These are phyloP conservation scores for Pseudogymnoascus sp. DNA, from an alignment of 2,329 filamentous ascomycete species.

Conservation along the genomic window DNA sequence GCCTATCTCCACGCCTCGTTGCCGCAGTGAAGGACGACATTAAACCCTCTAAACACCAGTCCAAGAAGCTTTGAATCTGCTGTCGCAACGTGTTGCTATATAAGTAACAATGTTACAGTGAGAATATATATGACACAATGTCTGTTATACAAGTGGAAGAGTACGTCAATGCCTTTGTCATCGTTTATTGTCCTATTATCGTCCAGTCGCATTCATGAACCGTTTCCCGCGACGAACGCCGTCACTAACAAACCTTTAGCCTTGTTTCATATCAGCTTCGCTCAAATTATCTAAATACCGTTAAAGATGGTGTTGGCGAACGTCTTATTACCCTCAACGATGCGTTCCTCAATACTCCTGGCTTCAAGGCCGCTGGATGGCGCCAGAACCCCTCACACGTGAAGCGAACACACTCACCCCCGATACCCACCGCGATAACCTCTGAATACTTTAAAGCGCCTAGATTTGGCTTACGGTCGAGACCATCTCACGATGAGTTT, in stretches of 20 bases:
- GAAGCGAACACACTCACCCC: slow-evolving; percentile 78
- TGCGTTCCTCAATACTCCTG: slow-evolving; percentile 68
- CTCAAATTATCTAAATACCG: slow-evolving; percentile 70
- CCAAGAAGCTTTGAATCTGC: background rate
- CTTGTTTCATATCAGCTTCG: slow-evolving; percentile 78
- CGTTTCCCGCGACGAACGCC: background rate
- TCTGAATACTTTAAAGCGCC: slow-evolving; percentile 80
- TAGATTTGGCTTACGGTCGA: slow-evolving; percentile 45
- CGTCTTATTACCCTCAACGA: slow-evolving; percentile 77
- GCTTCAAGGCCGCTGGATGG: slow-evolving; percentile 81
- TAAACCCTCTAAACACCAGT: background rate
- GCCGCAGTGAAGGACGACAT: background rate
- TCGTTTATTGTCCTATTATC: background rate
- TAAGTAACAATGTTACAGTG: slow-evolving; percentile 3
- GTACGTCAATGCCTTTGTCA: slow-evolving; percentile 18
- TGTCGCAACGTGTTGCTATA: slow-evolving; percentile 3
- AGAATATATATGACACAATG: slow-evolving; percentile 20
- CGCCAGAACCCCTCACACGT: slow-evolving; percentile 64
- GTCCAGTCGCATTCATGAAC: background rate
- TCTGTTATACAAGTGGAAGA: slow-evolving; percentile 33
- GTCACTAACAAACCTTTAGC: slow-evolving; percentile 35
- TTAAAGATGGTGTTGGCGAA: slow-evolving; percentile 79
- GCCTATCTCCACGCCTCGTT: slow-evolving; percentile 3
- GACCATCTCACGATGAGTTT: slow-evolving; percentile 60
- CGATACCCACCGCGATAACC: slow-evolving; percentile 74